Evolutionary conservation across 2,329 filamentous ascomycete genomes (phyloP).

Genomic region (Aspergillus fumigatus): DNA sequence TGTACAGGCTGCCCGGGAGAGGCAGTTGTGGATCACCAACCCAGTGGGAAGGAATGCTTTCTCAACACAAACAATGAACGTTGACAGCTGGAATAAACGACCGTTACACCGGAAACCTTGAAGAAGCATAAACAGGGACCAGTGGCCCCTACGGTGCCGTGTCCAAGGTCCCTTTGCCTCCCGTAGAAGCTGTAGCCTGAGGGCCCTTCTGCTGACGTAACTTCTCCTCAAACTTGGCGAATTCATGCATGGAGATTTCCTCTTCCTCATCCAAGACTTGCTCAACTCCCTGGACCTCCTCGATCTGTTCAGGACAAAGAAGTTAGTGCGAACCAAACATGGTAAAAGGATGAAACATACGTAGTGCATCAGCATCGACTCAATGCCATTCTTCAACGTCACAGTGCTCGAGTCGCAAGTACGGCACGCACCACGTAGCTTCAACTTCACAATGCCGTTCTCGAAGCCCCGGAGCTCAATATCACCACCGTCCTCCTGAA

Average conservation of each 20-base stretch:
- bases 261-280: constrained; percentile 91
- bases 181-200: constrained; percentile 46
- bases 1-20: not conserved
- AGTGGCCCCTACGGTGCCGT: constrained; percentile 32
- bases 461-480: constrained; percentile 93
- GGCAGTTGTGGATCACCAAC: not conserved
- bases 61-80: not conserved
- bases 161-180: constrained; percentile 51
- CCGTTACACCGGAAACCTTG: not conserved
- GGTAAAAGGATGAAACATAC: constrained; percentile 49
- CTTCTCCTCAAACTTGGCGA: constrained; percentile 93
- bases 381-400: constrained; percentile 94
- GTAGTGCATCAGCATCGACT: constrained; percentile 97
- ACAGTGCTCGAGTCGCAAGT: constrained; percentile 97
- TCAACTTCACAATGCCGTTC: constrained; percentile 76
- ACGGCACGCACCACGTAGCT: constrained; percentile 85
- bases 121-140: constrained; percentile 1
- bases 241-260: constrained; percentile 79
- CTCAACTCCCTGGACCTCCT: constrained; percentile 88
- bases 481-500: constrained; percentile 96
- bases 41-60: not conserved
- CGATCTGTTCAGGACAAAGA: constrained; percentile 58
- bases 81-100: not conserved
- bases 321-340: constrained; percentile 4
- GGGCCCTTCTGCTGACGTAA: constrained; percentile 55